Evolutionary conservation across 2,329 filamentous ascomycete genomes (phyloP).

Genomic region (Diaporthe sp.): DNA sequence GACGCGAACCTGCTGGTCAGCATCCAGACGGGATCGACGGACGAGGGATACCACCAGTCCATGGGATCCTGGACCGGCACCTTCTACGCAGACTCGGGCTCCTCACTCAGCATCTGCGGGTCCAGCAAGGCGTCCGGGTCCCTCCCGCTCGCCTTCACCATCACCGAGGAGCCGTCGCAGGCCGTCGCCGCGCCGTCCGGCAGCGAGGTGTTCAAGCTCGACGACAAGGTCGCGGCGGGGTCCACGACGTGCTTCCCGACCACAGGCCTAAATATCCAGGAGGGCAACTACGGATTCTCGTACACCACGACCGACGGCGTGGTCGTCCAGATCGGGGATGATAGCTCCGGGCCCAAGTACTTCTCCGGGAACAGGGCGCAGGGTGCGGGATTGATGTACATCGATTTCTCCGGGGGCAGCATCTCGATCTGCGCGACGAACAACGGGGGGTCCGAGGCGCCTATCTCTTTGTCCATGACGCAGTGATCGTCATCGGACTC

Average conservation of each 20-base stretch:
- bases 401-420: slow-evolving; percentile 7
- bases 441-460: not conserved
- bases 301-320: slow-evolving; percentile 9
- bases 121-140: not conserved
- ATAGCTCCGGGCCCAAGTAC: slow-evolving; percentile 20
- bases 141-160: slow-evolving; percentile 13
- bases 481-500: not conserved
- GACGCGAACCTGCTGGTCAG: not conserved
- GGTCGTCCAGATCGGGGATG: not conserved
- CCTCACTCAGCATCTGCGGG: not conserved
- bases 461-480: slow-evolving; percentile 17
- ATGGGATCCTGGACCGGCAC: slow-evolving; percentile 13
- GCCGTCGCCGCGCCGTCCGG: not conserved
- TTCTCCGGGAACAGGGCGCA: slow-evolving; percentile 8
- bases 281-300: slow-evolving; percentile 16
- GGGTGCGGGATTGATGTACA: slow-evolving; percentile 12
- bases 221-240: slow-evolving; percentile 6
- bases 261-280: not conserved
- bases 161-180: slow-evolving; percentile 19
- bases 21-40: not conserved
- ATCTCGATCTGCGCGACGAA: slow-evolving; percentile 21
- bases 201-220: slow-evolving; percentile 4
- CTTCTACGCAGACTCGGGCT: not conserved
- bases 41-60: slow-evolving; percentile 23
- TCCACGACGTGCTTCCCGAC: slow-evolving; percentile 16